Base-by-base conservation (phyloP, 306 rosid genomes). In the Chamaecrista fasciculata region DNA sequence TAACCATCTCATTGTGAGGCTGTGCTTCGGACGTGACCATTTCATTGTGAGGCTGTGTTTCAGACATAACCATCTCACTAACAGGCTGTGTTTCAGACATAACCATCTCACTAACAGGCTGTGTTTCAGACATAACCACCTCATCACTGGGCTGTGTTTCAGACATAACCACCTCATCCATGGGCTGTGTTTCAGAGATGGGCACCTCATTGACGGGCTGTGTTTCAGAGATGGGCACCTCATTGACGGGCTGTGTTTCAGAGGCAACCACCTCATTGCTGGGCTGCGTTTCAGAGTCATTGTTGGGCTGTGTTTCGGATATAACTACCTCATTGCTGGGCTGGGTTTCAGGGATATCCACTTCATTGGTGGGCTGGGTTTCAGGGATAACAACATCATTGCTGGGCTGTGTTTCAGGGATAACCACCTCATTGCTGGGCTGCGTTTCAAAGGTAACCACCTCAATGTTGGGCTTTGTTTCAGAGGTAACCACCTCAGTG, bases 351-450 rank as follows among this genome's bases (percentile, higher is more conserved):
- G 64, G 20, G 11, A 25, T 3, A 2, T 12, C 62, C 15, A 18
- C 53, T 40, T 71, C 81, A 39, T 10, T 21, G 16, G 10, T 12
- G 8, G 47, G 73, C 62, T 64, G 77, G 0, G 44, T 65, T 29
- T 79, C 77, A 3, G 77, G 4, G 1, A 69, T 15, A 24, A 40
- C 74, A 23, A 15, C 67, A 31, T 64, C 66, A 44, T 34, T 24
- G 46, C 36, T 37, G 2, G 48, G 79, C 18, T 68, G 83, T 7
- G 69, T 37, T 11, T 78, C 82, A 24, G 81, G 33, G 12, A 20
- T 15, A 2, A 9, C 58, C 15, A 21, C 42, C 60, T 63, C 67
- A 44, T 0, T 12, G 46, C 42, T 23, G 3, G 4, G 68, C 24
- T 70, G 76, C 5, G 24, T 11, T 0, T 59, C 65, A 29, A 70